Evolutionary conservation across 2,329 filamentous ascomycete species (phyloP).

Genomic region (Lojkania enalia): DNA sequence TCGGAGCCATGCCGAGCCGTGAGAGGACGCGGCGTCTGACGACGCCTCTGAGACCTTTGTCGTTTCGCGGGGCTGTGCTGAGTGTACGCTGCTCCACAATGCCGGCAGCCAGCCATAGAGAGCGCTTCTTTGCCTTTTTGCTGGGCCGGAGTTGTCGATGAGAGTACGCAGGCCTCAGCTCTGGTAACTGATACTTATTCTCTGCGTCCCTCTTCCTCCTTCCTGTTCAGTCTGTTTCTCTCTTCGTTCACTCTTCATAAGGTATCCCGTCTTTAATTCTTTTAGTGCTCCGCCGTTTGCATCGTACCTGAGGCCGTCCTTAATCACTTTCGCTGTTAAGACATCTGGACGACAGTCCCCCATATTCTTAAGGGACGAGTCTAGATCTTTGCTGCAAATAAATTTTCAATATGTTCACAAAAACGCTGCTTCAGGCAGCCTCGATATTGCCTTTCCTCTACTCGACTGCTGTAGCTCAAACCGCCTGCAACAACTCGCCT

Average conservation of each 20-base stretch:
- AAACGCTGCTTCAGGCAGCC: conserved; percentile 29
- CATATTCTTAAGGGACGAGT: too few relatives aligned
- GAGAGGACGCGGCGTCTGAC: conserved; percentile 31
- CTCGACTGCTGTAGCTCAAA: conserved; percentile 34
- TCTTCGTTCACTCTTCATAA: not conserved
- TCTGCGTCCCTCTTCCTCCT: too few relatives aligned
- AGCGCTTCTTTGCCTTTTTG: not conserved
- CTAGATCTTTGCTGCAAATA: too few relatives aligned
- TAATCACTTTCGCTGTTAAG: too few relatives aligned
- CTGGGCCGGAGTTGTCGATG: not conserved
- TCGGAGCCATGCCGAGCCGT: conserved; percentile 24
- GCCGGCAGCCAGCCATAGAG: not conserved
- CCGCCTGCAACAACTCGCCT: conserved; percentile 80
- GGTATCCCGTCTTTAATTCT: not conserved
- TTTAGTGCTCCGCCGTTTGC: not conserved
- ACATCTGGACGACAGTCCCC: too few relatives aligned
- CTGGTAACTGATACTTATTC: too few relatives aligned
- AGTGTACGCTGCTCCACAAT: conserved; percentile 17
- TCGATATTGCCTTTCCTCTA: conserved; percentile 35
- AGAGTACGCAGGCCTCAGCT: too few relatives aligned
- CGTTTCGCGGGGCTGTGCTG: conserved; percentile 28
- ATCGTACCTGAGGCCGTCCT: too few relatives aligned
- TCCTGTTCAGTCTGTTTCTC: not conserved
- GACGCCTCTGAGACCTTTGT: conserved; percentile 39
- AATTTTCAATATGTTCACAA: conserved; percentile 36